phyloP scores from a whole-genome alignment of 805 yeast species.

The Priceomyces fermenticarens region DNA sequence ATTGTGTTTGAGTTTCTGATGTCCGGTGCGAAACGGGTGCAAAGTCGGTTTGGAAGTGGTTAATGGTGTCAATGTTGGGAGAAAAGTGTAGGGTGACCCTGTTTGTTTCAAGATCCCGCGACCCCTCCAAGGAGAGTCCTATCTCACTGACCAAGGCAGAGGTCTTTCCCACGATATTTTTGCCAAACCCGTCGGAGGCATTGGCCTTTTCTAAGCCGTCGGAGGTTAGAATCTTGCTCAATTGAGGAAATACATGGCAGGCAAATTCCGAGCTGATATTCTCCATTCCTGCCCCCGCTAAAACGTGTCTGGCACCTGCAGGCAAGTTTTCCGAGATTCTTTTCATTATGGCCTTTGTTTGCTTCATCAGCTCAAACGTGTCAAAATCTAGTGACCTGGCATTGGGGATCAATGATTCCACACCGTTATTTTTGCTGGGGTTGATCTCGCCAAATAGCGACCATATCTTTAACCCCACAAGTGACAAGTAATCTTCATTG shows the following conservation, averaged over 20 bases:
- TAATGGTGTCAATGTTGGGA: slow-evolving; percentile 36
- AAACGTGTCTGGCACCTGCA: slow-evolving; percentile 19
- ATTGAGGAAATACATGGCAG: slow-evolving; percentile 31
- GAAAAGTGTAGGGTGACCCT: slow-evolving; percentile 22
- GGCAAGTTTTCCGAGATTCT: slow-evolving; percentile 28
- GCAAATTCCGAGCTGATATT: slow-evolving; percentile 19
- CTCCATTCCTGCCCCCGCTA: slow-evolving; percentile 23
- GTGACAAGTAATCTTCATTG: slow-evolving; percentile 50
- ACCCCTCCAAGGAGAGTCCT: slow-evolving; percentile 37
- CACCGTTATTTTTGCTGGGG: slow-evolving; percentile 15
- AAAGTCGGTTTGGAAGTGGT: slow-evolving; percentile 18
- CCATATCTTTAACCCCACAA: slow-evolving; percentile 61
- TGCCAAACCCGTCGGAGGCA: slow-evolving; percentile 22
- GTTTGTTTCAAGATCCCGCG: slow-evolving; percentile 32
- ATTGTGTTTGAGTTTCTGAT: slow-evolving; percentile 20
- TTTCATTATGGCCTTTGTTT: slow-evolving; percentile 30
- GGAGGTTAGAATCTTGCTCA: slow-evolving; percentile 30
- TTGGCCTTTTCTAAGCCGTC: slow-evolving; percentile 21
- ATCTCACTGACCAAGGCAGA: slow-evolving; percentile 37
- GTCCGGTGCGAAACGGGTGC: slow-evolving; percentile 12
- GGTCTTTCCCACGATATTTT: slow-evolving; percentile 29
- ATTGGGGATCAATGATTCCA: slow-evolving; percentile 27
- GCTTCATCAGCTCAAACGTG: slow-evolving; percentile 33
- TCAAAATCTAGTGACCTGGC: slow-evolving; percentile 34
- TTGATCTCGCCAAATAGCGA: slow-evolving; percentile 61